phyloP scores from a whole-genome alignment of 2,329 filamentous ascomycete species.

The Chaetomiaceae sp. region DNA sequence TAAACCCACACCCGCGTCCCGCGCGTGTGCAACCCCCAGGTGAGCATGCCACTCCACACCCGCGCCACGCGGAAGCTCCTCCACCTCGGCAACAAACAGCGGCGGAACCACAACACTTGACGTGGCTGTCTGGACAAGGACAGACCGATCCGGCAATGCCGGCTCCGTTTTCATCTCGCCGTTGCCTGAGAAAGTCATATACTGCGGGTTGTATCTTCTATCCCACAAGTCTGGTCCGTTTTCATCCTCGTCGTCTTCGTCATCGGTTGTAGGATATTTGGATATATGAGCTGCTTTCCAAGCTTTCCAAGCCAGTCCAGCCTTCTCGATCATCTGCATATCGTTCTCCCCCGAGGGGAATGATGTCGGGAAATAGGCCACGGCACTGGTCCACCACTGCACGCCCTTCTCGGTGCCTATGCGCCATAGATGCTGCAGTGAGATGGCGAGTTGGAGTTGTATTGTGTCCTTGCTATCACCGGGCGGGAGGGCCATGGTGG shows the following conservation, averaged over 20 bases:
- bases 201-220: constrained; percentile 52
- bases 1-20: constrained; percentile 10
- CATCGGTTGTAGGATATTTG: constrained; percentile 33
- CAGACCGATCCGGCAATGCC: constrained; percentile 49
- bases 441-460: constrained; percentile 59
- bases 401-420: constrained; percentile 70
- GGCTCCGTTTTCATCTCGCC: constrained; percentile 20
- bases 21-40: constrained; percentile 48
- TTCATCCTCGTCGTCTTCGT: constrained; percentile 36
- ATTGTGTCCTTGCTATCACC: constrained; percentile 34
- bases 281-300: constrained; percentile 45
- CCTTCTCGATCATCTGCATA: constrained; percentile 31
- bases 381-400: constrained; percentile 67
- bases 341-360: not conserved
- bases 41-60: constrained; percentile 81
- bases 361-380: constrained; percentile 63
- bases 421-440: constrained; percentile 85
- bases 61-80: constrained; percentile 68
- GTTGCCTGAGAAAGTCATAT: constrained; percentile 39
- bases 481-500: constrained; percentile 63
- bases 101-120: constrained; percentile 47
- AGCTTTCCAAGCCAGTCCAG: constrained; percentile 40
- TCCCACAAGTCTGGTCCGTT: constrained; percentile 65
- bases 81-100: constrained; percentile 71
- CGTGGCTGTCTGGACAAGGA: constrained; percentile 28